Conservation (phyloP, 2,329 filamentous ascomycete genomes). For the Fusarium sp. region DNA sequence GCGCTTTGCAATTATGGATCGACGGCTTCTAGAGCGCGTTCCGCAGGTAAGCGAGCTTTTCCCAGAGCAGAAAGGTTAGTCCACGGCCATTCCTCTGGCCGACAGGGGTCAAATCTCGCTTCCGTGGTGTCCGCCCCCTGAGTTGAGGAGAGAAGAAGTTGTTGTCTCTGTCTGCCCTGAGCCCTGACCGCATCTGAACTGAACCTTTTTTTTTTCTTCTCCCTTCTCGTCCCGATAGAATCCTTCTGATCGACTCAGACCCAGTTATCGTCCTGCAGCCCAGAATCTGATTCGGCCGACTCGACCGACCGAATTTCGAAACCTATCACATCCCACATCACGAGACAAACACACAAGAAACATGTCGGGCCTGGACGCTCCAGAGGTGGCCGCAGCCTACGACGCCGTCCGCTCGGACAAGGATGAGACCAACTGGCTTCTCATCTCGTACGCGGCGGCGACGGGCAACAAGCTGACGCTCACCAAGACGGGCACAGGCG, state of each 20-base stretch:
- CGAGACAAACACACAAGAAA: not conserved
- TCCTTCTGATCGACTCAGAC: constrained; percentile 10
- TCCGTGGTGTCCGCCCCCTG: constrained; percentile 1
- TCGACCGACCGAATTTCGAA: constrained; percentile 18
- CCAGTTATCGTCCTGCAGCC: constrained; percentile 26
- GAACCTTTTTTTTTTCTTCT: constrained; percentile 20
- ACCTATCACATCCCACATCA: constrained; percentile 1
- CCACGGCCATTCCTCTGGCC: not conserved
- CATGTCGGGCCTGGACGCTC: constrained; percentile 67
- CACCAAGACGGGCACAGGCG: constrained; percentile 68
- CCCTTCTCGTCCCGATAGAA: not conserved
- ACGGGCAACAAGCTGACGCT: constrained; percentile 68
- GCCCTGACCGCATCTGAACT: constrained; percentile 18
- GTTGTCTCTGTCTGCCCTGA: not conserved
- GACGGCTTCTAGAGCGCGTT: constrained; percentile 27
- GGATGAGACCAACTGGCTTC: constrained; percentile 72
- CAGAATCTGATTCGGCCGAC: constrained; percentile 25
- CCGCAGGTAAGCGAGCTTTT: constrained; percentile 34
- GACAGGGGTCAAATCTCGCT: not conserved
- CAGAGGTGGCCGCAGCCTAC: constrained; percentile 72
- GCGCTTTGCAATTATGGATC: constrained; percentile 36
- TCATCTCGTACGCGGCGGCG: constrained; percentile 69
- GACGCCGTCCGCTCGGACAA: constrained; percentile 75
- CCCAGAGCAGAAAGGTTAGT: constrained; percentile 18
- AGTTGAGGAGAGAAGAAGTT: not conserved